phyloP scores from a whole-genome alignment of 2,329 filamentous ascomycete genomes.

The Lecanicillium sp. region DNA sequence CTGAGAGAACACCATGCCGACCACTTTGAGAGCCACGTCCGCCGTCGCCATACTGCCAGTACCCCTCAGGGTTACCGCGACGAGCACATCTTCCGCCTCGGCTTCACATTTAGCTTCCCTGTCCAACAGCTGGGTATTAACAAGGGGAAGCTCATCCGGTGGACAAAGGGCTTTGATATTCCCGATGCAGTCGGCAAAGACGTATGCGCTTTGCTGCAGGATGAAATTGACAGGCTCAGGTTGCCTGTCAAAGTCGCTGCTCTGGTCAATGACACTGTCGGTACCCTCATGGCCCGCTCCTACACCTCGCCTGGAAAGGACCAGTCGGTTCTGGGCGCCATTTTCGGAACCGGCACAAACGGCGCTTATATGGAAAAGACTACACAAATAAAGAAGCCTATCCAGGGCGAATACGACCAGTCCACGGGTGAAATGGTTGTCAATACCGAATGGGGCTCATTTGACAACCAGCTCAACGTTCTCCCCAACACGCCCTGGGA shows the following conservation, averaged over 20 bases:
- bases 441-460: conserved; percentile 98
- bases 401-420: conserved; percentile 63
- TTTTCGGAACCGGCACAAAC: conserved; percentile 96
- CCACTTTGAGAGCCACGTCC: conserved; percentile 66
- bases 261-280: conserved; percentile 94
- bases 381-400: conserved; percentile 70
- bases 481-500: conserved; percentile 84
- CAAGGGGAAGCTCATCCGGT: conserved; percentile 86
- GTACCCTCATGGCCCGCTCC: conserved; percentile 93
- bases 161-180: conserved; percentile 99
- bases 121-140: conserved; percentile 93
- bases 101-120: conserved; percentile 98
- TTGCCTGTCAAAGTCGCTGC: conserved; percentile 93
- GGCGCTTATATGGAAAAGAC: conserved; percentile 95
- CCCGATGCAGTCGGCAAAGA: conserved; percentile 90
- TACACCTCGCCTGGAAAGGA: conserved; percentile 88
- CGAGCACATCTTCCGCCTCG: conserved; percentile 79
- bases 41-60: conserved; percentile 53
- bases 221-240: conserved; percentile 76
- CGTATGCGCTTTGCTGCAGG: conserved; percentile 82
- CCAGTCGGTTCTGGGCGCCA: conserved; percentile 83
- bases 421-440: conserved; percentile 92
- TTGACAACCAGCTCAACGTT: conserved; percentile 87
- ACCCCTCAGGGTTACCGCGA: conserved; percentile 53
- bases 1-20: conserved; percentile 80